These are phyloP conservation scores for Eucalyptus fibrosa DNA, from an alignment of 345 rosid genomes.

Conservation along the genomic window DNA sequence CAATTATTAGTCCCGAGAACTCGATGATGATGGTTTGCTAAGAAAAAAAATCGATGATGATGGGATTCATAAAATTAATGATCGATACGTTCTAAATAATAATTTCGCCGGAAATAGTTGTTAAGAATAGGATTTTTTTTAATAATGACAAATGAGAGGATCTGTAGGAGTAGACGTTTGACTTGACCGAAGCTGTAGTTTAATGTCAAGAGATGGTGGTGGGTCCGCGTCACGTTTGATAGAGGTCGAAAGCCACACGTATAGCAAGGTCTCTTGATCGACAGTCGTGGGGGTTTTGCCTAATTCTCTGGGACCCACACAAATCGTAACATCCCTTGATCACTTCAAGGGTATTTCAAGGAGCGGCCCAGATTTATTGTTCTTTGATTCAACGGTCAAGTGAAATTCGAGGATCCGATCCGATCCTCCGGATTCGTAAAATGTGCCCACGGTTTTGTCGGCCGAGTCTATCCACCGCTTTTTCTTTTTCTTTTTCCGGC, in stretches of 20 bases:
- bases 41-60: no score
- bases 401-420: neutral
- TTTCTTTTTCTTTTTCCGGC: neutral
- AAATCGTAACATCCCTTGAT: neutral
- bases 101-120: neutral
- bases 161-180: neutral
- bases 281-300: neutral
- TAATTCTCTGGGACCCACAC: neutral
- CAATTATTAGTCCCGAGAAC: neutral
- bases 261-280: neutral
- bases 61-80: neutral
- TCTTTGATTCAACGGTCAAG: neutral
- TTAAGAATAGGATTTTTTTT: neutral
- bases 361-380: neutral
- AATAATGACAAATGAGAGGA: neutral
- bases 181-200: neutral
- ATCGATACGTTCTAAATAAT: neutral
- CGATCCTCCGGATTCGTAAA: neutral
- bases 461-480: neutral
- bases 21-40: no score
- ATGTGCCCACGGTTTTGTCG: neutral
- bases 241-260: neutral
- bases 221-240: neutral
- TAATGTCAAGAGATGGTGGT: neutral
- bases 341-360: neutral